A percentile compares a stretch with the other conserved stretches of the same genome.
Evolutionary conservation across 179 eudicot species (phyloP).

Genomic region (Gypsophila paniculata): DNA sequence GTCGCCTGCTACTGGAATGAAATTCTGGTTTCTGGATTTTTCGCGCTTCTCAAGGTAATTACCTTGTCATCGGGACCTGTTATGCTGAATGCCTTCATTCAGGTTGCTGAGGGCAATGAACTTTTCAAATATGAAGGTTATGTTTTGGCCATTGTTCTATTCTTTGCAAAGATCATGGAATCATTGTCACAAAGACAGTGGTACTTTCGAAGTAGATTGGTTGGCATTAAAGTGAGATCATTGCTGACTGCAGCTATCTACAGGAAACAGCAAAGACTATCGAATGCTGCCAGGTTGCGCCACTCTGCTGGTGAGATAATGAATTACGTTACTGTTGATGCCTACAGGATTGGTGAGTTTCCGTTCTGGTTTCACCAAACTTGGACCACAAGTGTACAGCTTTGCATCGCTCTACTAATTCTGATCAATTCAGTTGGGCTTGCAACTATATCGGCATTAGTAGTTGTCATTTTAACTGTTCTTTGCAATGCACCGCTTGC

Average conservation of each 20-base stretch:
- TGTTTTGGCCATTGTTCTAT: conserved; percentile 29
- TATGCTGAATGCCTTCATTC: conserved; percentile 40
- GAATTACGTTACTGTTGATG: conserved; percentile 43
- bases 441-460: conserved; percentile 34
- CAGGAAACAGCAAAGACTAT: conserved; percentile 32
- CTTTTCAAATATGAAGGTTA: conserved; percentile 36
- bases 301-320: conserved; percentile 42
- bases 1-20: conserved; percentile 33
- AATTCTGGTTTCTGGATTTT: conserved; percentile 35
- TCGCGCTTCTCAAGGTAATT: conserved; percentile 35
- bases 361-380: conserved; percentile 43
- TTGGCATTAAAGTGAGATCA: conserved; percentile 38
- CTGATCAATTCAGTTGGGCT: conserved; percentile 29
- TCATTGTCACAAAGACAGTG: conserved; percentile 44
- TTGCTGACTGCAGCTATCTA: conserved; percentile 36
- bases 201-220: conserved; percentile 36
- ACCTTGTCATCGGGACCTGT: conserved; percentile 41
- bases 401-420: conserved; percentile 35
- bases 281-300: conserved; percentile 29
- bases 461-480: conserved; percentile 30
- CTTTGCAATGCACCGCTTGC: conserved; percentile 41
- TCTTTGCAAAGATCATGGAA: conserved; percentile 34
- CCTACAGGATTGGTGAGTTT: conserved; percentile 43
- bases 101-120: conserved; percentile 39
- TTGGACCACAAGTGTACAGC: conserved; percentile 37